Conservation (phyloP, 2,329 filamentous ascomycete genomes). For the Fusarium nelsonii region DNA sequence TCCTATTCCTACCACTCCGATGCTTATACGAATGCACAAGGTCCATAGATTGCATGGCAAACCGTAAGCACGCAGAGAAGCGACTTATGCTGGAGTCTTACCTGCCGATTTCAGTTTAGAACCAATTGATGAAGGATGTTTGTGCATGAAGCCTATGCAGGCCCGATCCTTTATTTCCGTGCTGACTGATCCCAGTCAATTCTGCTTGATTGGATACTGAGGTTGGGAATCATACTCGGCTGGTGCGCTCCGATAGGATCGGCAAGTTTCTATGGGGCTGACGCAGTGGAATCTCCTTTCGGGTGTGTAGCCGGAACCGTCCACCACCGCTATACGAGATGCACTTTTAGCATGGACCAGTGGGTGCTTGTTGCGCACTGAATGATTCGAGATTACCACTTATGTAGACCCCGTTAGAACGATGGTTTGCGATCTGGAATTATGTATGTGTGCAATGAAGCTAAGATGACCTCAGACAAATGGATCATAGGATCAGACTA, state of each 20-base stretch:
- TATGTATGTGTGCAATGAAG: too few species aligned
- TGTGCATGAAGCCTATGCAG: not conserved
- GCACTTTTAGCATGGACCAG: not conserved
- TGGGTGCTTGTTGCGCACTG: too few species aligned
- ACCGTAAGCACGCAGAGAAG: not conserved
- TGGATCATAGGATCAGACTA: too few species aligned
- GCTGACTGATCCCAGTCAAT: not conserved
- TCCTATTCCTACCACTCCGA: slow-evolving; percentile 6
- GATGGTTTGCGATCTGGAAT: too few species aligned
- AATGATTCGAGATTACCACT: too few species aligned
- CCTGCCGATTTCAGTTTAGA: slow-evolving; percentile 19
- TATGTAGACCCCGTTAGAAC: too few species aligned
- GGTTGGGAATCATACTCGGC: too few species aligned
- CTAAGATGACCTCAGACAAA: too few species aligned
- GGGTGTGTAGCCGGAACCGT: not conserved
- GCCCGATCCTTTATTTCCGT: slow-evolving; percentile 1
- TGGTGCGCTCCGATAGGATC: not conserved
- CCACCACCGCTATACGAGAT: slow-evolving; percentile 8
- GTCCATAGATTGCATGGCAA: not conserved
- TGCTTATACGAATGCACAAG: not conserved
- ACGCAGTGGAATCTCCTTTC: not conserved
- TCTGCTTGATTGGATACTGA: not conserved
- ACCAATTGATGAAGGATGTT: not conserved
- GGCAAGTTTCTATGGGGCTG: not conserved
- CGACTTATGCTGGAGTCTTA: not conserved